phyloP scores from a whole-genome alignment of 202 grass and related monocot species.

The Elaeis oleifera region DNA sequence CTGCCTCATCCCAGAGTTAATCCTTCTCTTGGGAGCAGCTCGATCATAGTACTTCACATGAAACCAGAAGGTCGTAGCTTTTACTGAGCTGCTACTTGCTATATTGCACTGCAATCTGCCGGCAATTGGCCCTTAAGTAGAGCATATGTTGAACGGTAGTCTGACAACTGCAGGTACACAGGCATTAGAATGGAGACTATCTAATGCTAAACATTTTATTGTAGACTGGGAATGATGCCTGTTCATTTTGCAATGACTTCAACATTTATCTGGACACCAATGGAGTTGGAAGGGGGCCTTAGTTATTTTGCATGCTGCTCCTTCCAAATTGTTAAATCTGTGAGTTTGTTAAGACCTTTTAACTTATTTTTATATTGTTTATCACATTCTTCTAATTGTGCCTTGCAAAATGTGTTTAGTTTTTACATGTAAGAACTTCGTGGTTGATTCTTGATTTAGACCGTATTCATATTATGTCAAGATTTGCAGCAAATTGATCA shows the following conservation, averaged over 20 bases:
- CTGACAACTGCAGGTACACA: conserved; percentile 43
- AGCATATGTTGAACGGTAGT: conserved; percentile 34
- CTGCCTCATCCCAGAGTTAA: conserved; percentile 15
- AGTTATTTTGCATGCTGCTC: conserved; percentile 72
- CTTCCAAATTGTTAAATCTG: conserved; percentile 93
- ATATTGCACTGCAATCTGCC: conserved; percentile 53
- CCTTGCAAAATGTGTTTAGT: too few species aligned
- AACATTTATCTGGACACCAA: conserved; percentile 47
- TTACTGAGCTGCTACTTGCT: conserved; percentile 61
- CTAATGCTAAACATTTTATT: conserved; percentile 57
- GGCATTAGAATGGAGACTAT: conserved; percentile 79
- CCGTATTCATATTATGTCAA: too few species aligned
- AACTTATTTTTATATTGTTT: background rate
- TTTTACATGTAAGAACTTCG: too few species aligned
- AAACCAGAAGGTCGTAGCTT: conserved; percentile 52
- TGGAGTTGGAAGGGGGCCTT: conserved; percentile 97
- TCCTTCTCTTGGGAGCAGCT: conserved; percentile 24
- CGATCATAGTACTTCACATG: conserved; percentile 31
- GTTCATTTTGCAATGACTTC: conserved; percentile 70
- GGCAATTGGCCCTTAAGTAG: conserved; percentile 35
- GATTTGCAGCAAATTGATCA: too few species aligned
- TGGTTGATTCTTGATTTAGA: too few species aligned
- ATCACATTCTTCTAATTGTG: background rate
- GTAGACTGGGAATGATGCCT: conserved; percentile 79
- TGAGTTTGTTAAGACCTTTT: conserved; percentile 39